Conservation (phyloP, 768 basidiomycete species). For the Postia placenta region DNA sequence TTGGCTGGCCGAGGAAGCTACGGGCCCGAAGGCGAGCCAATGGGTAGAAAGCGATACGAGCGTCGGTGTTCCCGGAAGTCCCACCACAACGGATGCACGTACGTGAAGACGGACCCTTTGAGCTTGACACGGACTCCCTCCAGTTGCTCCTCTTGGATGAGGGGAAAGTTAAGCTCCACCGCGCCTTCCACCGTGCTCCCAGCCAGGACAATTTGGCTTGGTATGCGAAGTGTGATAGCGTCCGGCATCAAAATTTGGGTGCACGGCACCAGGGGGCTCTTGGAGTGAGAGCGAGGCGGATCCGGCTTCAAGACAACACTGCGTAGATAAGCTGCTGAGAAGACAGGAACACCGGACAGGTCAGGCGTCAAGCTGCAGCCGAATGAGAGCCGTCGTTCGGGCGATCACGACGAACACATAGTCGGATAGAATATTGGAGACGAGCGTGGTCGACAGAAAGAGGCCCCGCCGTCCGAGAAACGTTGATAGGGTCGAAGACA, state of each 20-base stretch:
- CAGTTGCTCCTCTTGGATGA: constrained; percentile 4
- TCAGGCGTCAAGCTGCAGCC: no score
- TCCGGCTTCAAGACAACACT: no score
- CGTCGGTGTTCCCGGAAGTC: background rate
- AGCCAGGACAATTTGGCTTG: background rate
- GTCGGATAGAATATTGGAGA: no score
- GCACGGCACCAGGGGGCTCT: no score
- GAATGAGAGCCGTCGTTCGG: no score
- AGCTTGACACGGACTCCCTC: constrained; percentile 9
- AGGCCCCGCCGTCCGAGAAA: no score
- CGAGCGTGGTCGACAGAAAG: no score
- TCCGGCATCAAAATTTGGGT: background rate
- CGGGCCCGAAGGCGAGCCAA: background rate
- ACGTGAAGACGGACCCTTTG: constrained; percentile 8
- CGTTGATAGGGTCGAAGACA: no score
- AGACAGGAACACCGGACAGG: background rate
- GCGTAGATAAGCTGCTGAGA: background rate
- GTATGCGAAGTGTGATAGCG: background rate
- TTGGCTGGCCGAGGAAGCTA: background rate
- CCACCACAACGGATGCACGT: background rate
- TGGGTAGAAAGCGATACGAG: background rate
- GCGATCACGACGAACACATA: no score
- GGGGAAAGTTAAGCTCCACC: constrained; percentile 8
- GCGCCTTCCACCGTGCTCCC: constrained; percentile 8
- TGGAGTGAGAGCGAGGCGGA: no score